Evolutionary conservation across 176 grass and related monocot genomes (phyloP), one percentile per base, ranked within the genome.

Genomic region (Bothriochloa decipiens): DNA sequence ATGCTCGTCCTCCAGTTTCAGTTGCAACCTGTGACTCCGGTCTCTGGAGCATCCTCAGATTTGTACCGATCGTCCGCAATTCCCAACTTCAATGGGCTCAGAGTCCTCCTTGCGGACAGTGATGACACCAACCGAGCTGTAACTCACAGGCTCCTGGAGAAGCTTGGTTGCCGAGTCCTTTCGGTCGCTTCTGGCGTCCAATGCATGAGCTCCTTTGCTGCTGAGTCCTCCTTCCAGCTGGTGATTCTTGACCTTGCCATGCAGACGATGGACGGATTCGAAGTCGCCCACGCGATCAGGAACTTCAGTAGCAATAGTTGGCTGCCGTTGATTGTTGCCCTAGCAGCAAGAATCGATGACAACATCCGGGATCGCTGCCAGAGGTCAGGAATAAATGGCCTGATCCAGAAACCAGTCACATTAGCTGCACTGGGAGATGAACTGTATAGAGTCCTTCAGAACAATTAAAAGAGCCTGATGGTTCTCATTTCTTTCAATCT

Each of bases 371-470:
- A 95, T 67, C 85, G 80, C 26, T 94, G 95, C 75, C 80, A 91
- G 88, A 86, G 88, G 50, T 85, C 86, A 6, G 93, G 93, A 35
- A 96, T 99, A 84, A 99, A 91, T 42, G 93, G 91, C 47, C 52
- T 94, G 60, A 87, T 99, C 50, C 89, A 86, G 79, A 99, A 99
- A 91, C 96, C 96, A 3, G 65, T 91, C 28, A 96, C 91, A 8
- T 75, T 94, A 68, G 79, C 75, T 41, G 77, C 86, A 41, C 79
- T 99, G 84, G 89, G 91, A 63, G 96, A 94, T 53, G 93, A 99
- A 84, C 77, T 99, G 71, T 94, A 92, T 81, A 99, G 93, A 88
- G 91, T 92, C 45, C 91, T 99, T 85, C 93, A 94, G 70, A 90
- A 83, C 81, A 92, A 89, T 61, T 99, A 83, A 95, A 80, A 82